Base-by-base conservation (phyloP, 176 grass and related monocot genomes). In the Oryza punctata region DNA sequence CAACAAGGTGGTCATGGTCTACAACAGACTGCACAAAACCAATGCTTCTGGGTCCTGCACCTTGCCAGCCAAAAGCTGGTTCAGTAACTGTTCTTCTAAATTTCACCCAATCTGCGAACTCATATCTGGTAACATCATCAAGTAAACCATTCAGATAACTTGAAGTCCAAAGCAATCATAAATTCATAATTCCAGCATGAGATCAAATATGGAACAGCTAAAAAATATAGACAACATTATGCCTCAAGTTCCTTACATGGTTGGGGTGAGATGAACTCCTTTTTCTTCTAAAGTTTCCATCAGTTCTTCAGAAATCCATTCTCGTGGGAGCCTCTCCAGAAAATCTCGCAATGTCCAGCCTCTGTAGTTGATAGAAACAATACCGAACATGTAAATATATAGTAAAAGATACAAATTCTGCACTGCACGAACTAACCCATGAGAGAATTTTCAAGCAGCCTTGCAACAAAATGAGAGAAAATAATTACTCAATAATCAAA, bases 261-360 rank as follows among this genome's bases (percentile, higher is more conserved):
- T 99, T 84, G 97, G 91, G 40, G 97, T 96, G 32, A 96, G 93
- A 81, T 94, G 88, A 91, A 99, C 91, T 78, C 93, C 93, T 89
- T 90, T 99, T 57, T 92, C 91, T 76, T 85, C 85, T 70, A 99
- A 89, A 65, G 91, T 90, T 91, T 99, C 97, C 89, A 99, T 94
- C 72, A 99, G 82, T 70, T 96, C 97, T 89, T 99, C 97, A 75
- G 90, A 96, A 88, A 99, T 99, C 97, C 97, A 99, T 90, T 94
- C 97, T 87, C 97, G 89, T 86, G 97, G 97, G 37, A 99, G 92
- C 82, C 89, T 86, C 81, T 99, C 97, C 41, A 99, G 89, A 94
- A 90, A 94, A 92, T 99, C 93, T 80, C 85, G 60, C 81, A 96
- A 74, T 26, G 93, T 96, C 89, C 93, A 94, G 29, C 97, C 97